Evolutionary conservation across 2,329 filamentous ascomycete genomes (phyloP), one percentile per base, ranked within the genome.

Genomic region (Emmonsiellopsis sp.): DNA sequence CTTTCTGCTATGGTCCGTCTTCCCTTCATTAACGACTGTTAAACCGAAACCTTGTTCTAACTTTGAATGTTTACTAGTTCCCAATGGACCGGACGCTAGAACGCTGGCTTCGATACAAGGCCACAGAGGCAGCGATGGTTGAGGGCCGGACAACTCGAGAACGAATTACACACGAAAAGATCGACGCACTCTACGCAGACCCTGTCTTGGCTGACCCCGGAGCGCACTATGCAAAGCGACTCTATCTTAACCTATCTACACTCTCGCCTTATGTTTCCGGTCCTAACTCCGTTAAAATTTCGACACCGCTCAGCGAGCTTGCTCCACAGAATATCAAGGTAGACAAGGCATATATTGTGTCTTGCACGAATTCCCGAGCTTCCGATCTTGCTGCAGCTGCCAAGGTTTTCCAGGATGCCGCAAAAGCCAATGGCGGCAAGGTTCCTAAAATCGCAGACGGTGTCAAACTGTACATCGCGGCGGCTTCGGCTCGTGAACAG

Each of bases 221-320:
- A 7, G 91, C 90, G 1, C 76, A 74, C 5, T 97, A 96, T 60
- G 86, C 89, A 52, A 96, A 97, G 71, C 74, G 84, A 42, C 77
- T 95, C 0, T 90, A 87, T 66, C 74, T 96, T 6, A 82, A 95
- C 66, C 79, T 96, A 0, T 88, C 86, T 0, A 91, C 88, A 0
- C 78, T 96, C 0, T 86, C 88, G 0, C 91, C 91, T 0, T 91
- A 87, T 53, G 84, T 96, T 8, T 79, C 90, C 0, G 91, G 92
- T 0, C 92, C 92, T 0, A 95, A 96, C 71, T 91, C 87, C 0
- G 89, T 95, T 63, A 96, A 96, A 70, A 74, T 95, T 0, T 83
- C 86, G 0, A 95, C 85, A 0, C 88, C 92, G 0, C 70, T 97
- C 0, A 72, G 75, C 5, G 82, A 92, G 34, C 80, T 97, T 1